Evolutionary conservation across 805 yeast species (phyloP), one percentile per base, ranked within the genome.

Genomic region (Yamadazyma takamatsuzukensis): DNA sequence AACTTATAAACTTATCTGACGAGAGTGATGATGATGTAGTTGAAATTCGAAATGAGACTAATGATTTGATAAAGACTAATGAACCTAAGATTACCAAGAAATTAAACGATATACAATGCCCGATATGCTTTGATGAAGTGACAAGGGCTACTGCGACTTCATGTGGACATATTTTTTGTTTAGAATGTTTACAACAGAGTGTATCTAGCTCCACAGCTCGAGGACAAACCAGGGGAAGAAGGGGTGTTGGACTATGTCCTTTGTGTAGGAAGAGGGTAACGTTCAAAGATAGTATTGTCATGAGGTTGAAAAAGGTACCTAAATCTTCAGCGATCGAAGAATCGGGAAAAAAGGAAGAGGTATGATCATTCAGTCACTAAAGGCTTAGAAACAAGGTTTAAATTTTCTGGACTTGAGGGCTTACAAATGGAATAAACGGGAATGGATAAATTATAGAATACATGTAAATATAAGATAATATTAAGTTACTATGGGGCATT

Each of bases 101-200:
- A 29, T 47, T 66, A 18, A 47, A 53, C 15, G 64, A 63, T 28
- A 47, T 60, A 14, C 61, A 64, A 40, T 66, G 72, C 38, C 72
- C 72, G 15, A 60, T 66, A 19, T 66, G 72, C 44, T 64, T 66
- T 37, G 72, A 66, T 40, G 50, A 56, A n/a, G 47, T 66, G 31
- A 49, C 53, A 4, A 51, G 44, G 32, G 71, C 71, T 29, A 63
- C 71, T 28, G 52, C 59, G 25, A 65, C 71, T 0, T 48, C 60
- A 2, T 66, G 72, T 41, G 72, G 72, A 12, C 72, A 66, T 37
- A 48, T 66, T 3, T 66, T 61, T 43, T 66, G 72, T 34, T 43
- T 66, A 7, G 68, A 62, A 22, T 66, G 72, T 40, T 53, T 66
- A 12, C 70, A 59, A 44, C 61, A 57, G 36, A 58, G 68, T 39